phyloP scores from a whole-genome alignment of 768 basidiomycete genomes.

The Phylloporus scabripes region DNA sequence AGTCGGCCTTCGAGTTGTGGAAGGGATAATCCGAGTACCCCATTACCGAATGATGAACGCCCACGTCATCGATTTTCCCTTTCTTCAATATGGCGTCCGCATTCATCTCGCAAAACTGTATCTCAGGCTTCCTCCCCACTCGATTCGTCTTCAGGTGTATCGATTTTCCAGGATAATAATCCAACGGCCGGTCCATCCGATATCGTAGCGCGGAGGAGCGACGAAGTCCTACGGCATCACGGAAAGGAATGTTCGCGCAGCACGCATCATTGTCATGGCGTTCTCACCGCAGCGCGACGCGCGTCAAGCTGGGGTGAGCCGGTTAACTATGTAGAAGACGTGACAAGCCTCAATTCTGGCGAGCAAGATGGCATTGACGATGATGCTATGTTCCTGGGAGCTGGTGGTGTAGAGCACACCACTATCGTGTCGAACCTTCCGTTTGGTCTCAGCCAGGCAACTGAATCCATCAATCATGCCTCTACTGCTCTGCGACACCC shows the following conservation, averaged over 20 bases:
- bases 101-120: conserved; percentile 15
- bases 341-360: conserved; percentile 40
- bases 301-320: conserved; percentile 64
- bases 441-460: conserved; percentile 26
- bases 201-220: conserved; percentile 35
- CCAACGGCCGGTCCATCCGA: conserved; percentile 18
- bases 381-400: conserved; percentile 49
- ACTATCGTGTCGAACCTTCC: conserved; percentile 34
- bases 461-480: conserved; percentile 18
- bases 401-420: conserved; percentile 38
- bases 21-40: conserved; percentile 16
- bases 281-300: conserved; percentile 44
- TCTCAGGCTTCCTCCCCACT: conserved; percentile 29
- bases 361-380: conserved; percentile 45
- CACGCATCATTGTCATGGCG: conserved; percentile 23
- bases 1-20: conserved; percentile 26
- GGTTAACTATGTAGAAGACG: conserved; percentile 37
- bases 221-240: conserved; percentile 38
- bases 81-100: conserved; percentile 25
- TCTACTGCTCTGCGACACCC: conserved; percentile 23
- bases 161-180: conserved; percentile 20
- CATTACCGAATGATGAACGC: conserved; percentile 20
- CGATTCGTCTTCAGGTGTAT: conserved; percentile 31
- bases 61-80: conserved; percentile 29
- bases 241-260: conserved; percentile 24